These are phyloP conservation scores for Termitomyces sp. DNA, from an alignment of 768 basidiomycete species.

Conservation along the genomic window DNA sequence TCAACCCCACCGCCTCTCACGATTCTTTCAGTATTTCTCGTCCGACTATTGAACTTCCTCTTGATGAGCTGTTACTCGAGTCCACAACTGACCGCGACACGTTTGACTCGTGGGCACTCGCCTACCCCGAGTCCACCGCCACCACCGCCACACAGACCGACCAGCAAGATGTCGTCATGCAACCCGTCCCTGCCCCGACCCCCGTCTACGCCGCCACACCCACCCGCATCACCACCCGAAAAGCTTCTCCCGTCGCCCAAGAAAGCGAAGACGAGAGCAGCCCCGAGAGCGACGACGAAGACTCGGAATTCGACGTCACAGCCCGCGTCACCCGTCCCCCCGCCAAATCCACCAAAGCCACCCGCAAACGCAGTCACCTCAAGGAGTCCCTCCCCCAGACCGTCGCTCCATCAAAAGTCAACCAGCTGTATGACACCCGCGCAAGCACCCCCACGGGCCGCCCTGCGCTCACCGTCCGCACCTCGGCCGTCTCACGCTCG, in stretches of 20 bases:
- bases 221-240: too few relatives aligned
- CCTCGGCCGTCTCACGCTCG: slow-evolving; percentile 41
- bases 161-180: slow-evolving; percentile 29
- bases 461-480: slow-evolving; percentile 61
- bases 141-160: too few relatives aligned
- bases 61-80: slow-evolving; percentile 76
- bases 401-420: slow-evolving; percentile 55
- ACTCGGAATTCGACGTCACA: slow-evolving; percentile 28
- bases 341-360: slow-evolving; percentile 6
- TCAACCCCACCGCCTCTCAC: slow-evolving; percentile 41
- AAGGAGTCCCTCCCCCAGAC: slow-evolving; percentile 46
- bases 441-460: slow-evolving; percentile 38
- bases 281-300: slow-evolving; percentile 33
- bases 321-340: slow-evolving; percentile 22
- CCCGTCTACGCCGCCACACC: too few relatives aligned
- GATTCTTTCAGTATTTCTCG: slow-evolving; percentile 61
- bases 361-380: slow-evolving; percentile 25
- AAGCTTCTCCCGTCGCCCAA: slow-evolving; percentile 17
- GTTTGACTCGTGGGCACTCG: slow-evolving; percentile 16
- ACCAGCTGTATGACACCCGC: slow-evolving; percentile 36
- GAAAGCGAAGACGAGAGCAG: slow-evolving; percentile 30
- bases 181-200: slow-evolving; percentile 6
- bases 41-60: slow-evolving; percentile 81
- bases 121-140: slow-evolving; percentile 15
- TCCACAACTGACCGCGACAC: slow-evolving; percentile 17